Base-by-base conservation (phyloP, 495 filamentous ascomycete genomes). In the Pyrenula massariospora region DNA sequence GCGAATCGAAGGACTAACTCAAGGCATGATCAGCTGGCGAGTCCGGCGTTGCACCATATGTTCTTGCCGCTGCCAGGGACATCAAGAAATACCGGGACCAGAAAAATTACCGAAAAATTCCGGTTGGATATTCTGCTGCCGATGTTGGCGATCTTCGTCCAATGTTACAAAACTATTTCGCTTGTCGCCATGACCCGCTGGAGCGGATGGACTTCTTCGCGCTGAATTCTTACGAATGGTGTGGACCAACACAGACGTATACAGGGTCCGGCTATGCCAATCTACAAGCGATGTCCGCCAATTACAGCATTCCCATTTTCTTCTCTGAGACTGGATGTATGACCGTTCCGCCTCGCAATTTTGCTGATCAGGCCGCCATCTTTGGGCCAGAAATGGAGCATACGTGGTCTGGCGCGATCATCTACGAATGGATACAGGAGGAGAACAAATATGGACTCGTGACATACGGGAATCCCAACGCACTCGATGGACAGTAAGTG, bases 361-460 rank as follows among this genome's bases (percentile, higher is more conserved):
- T 93, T 60, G 75, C 77, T 12, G 90, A 95, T 65, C 89, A 93
- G 63, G 68, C 70, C 5, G 80, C 87, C 51, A 89, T 95, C 57
- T 84, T 94, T 60, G 86, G 86, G 51, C 54, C 67, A 1, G 66
- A 87, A 2, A 94, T 95, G 90, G 68, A 70, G 5, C 67, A 72
- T 55, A 79, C 83, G 55, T 95, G 89, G 88, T 90, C 85, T 24
- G 90, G 90, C 56, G 73, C 86, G 25, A 90, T 94, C 56, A 74
- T 92, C 59, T 95, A 95, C 68, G 89, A 95, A 68, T 95, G 89
- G 89, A 87, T 95, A 56, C 70, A 91, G 64, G 90, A 94, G 68
- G 73, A 78, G 50, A 95, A 94, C 67, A 70, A 89, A 63, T 95
- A 94, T 65, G 90, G 90, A 54, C 73, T 95, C 36, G 82, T 95